A percentile compares a stretch with the other conserved stretches of the same genome.
These are phyloP conservation scores for Trichoderma koningiopsis DNA, from an alignment of 2,329 filamentous ascomycete genomes.

Conservation along the genomic window DNA sequence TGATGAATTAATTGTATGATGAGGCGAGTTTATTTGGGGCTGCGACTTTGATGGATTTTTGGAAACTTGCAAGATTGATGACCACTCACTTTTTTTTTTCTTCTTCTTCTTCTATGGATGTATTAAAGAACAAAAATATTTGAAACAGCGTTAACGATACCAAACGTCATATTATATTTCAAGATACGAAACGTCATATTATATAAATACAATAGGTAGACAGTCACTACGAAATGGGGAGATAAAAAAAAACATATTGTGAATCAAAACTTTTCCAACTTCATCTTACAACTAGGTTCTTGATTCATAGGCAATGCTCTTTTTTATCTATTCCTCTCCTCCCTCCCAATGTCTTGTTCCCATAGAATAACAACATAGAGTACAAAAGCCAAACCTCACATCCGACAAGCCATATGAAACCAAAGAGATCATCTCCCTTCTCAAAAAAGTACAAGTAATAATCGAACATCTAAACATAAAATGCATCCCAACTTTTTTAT, in stretches of 20 bases:
- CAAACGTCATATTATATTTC: not conserved
- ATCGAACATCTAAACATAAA: not conserved
- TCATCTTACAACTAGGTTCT: not conserved
- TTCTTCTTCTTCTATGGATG: not conserved
- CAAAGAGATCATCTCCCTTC: not conserved
- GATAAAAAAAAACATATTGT: not conserved
- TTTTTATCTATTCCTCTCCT: not conserved
- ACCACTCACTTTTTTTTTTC: not conserved
- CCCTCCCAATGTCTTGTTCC: not conserved
- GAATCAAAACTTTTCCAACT: not conserved
- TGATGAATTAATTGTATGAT: slow-evolving; percentile 2
- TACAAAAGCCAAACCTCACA: not conserved
- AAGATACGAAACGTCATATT: slow-evolving; percentile 8
- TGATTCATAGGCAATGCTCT: slow-evolving; percentile 5
- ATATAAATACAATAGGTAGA: not conserved
- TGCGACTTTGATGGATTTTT: not conserved
- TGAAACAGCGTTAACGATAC: not conserved
- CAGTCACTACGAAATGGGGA: not conserved
- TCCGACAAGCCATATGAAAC: not conserved
- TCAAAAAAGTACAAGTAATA: not conserved
- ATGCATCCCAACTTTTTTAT: not conserved
- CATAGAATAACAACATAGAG: not conserved
- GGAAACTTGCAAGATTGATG: not conserved
- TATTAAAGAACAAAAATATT: not conserved
- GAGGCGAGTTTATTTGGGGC: not conserved